phyloP scores from a whole-genome alignment of 208 protist genomes.

The Endotrypanum monterogeii region DNA sequence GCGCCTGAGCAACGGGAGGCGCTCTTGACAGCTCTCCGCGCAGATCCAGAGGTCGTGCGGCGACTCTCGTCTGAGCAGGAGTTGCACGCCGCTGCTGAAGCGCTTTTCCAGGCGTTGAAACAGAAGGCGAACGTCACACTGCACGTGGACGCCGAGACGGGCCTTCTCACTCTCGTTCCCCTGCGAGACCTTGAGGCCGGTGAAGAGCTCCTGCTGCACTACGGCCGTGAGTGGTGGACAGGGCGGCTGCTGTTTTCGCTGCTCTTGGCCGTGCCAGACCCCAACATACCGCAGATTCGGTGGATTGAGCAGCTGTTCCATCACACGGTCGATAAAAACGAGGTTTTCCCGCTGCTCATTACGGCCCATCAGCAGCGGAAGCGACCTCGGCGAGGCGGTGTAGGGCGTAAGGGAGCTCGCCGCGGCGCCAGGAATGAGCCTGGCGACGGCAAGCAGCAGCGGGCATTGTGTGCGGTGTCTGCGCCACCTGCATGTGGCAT shows the following conservation, averaged over 20 bases:
- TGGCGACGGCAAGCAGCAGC: neutral
- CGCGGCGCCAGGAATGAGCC: neutral
- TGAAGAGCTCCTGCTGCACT: constrained; percentile 83
- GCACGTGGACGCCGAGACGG: constrained; percentile 48
- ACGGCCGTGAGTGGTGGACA: constrained; percentile 90
- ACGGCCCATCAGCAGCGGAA: constrained; percentile 26
- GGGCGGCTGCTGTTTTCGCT: constrained; percentile 63
- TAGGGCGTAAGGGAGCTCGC: neutral
- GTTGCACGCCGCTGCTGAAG: constrained; percentile 30
- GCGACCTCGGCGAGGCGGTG: neutral
- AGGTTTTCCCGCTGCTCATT: constrained; percentile 61
- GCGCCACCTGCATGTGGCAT: neutral
- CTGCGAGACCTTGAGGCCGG: constrained; percentile 66
- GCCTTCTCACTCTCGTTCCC: constrained; percentile 62
- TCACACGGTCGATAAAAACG: constrained; percentile 41
- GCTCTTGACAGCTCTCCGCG: constrained; percentile 18
- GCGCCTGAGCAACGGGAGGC: constrained; percentile 17
- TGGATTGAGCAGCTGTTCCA: constrained; percentile 75
- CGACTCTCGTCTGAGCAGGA: constrained; percentile 25
- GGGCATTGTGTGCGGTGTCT: neutral
- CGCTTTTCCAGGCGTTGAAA: constrained; percentile 50
- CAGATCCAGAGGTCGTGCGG: constrained; percentile 10
- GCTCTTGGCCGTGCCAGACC: constrained; percentile 55
- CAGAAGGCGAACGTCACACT: constrained; percentile 73
- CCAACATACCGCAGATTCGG: constrained; percentile 48